phyloP scores from a whole-genome alignment of 2,329 filamentous ascomycete genomes.

The Hyphodiscus sp. region DNA sequence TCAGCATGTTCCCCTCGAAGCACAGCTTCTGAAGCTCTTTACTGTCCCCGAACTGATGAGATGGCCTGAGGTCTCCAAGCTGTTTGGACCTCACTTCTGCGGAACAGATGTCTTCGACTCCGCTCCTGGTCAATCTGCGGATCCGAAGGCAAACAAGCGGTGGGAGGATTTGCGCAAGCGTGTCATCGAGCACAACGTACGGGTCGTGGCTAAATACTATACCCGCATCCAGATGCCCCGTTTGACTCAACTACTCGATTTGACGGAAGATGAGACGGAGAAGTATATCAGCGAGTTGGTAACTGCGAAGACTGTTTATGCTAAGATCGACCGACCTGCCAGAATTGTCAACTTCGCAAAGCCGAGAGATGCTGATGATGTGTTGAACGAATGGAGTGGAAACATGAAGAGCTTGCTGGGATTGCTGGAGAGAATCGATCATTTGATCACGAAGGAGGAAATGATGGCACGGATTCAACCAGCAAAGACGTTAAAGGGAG shows the following conservation, averaged over 20 bases:
- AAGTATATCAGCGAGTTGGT: conserved; percentile 98
- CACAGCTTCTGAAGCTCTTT: conserved; percentile 86
- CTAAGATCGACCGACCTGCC: conserved; percentile 92
- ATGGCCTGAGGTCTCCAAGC: conserved; percentile 87
- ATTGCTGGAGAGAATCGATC: conserved; percentile 84
- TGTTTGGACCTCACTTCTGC: conserved; percentile 83
- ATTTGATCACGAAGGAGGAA: conserved; percentile 98
- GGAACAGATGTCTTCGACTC: conserved; percentile 84
- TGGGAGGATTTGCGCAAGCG: conserved; percentile 97
- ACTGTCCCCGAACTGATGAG: conserved; percentile 96
- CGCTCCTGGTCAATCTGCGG: conserved; percentile 54
- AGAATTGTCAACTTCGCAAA: conserved; percentile 91
- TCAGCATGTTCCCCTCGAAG: conserved; percentile 68
- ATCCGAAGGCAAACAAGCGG: conserved; percentile 75
- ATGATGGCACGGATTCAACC: conserved; percentile 99
- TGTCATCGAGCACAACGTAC: conserved; percentile 98
- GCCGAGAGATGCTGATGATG: conserved; percentile 88
- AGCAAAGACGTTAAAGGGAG: conserved; percentile 27
- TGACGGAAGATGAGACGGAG: conserved; percentile 93
- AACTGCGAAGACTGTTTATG: conserved; percentile 95
- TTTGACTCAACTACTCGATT: conserved; percentile 82
- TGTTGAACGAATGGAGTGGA: conserved; percentile 96
- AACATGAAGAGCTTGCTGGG: conserved; percentile 94
- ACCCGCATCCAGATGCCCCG: conserved; percentile 92
- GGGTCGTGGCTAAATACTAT: conserved; percentile 97